Percentiles rank a stretch among this genome's conserved stretches.
Conservation (phyloP, 2,329 filamentous ascomycete genomes). For the Ascochyta rabiei region DNA sequence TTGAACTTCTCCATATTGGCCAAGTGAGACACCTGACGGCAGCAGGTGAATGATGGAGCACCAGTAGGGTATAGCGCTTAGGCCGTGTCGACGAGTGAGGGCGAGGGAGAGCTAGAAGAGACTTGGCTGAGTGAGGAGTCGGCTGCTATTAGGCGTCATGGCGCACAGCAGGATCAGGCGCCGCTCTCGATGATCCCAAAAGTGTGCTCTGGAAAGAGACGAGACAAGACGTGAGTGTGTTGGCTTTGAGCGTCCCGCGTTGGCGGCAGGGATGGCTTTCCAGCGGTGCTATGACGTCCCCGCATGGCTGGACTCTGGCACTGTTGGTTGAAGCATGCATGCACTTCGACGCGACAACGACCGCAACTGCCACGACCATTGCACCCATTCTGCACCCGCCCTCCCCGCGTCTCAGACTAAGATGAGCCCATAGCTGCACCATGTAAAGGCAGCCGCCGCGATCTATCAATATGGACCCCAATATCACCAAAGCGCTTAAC, state of each 20-base stretch:
- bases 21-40: constrained; percentile 29
- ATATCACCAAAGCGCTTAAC: constrained; percentile 88
- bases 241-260: constrained; percentile 7
- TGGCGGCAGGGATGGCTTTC: constrained; percentile 10
- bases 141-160: constrained; percentile 18
- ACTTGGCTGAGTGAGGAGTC: constrained; percentile 7
- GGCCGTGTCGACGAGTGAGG: constrained; percentile 15
- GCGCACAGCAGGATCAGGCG: constrained; percentile 6
- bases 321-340: constrained; percentile 8
- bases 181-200: not conserved
- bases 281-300: constrained; percentile 13
- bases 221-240: not conserved
- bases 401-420: not conserved
- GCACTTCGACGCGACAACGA: constrained; percentile 11
- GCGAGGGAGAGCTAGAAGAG: constrained; percentile 12
- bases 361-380: constrained; percentile 12
- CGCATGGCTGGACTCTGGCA: not conserved
- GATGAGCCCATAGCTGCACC: constrained; percentile 21
- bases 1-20: constrained; percentile 44
- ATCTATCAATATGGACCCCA: constrained; percentile 72
- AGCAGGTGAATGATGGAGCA: constrained; percentile 23
- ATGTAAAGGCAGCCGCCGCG: constrained; percentile 34
- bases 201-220: not conserved
- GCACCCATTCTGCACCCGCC: constrained; percentile 5
- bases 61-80: constrained; percentile 20